Base-by-base conservation (phyloP, 2,329 filamentous ascomycete species). In the Zymoseptoria crescenta region DNA sequence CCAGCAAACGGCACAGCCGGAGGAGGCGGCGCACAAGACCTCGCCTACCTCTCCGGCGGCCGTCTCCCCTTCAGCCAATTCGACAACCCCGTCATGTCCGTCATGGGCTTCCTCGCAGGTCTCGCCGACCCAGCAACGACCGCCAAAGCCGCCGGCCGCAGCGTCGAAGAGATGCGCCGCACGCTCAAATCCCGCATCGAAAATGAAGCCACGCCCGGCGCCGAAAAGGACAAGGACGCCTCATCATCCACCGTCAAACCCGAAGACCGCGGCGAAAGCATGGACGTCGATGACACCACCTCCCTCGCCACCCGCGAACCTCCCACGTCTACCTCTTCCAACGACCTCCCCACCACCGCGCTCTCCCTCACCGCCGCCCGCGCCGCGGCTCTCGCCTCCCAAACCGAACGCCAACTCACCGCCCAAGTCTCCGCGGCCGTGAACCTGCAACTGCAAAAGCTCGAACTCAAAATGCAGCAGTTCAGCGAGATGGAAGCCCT, bases 321-420 rank as follows among this genome's bases (percentile, higher is more conserved):
- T 74, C 67, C 66, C 28, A 13, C 35, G 10, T 69, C 69, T 16
- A n/a, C n/a, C n/a, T n/a, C n/a, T n/a, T 67, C 69, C 7, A 61
- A 70, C 55, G 69, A 73, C 52, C 67, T 73, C 10, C 85, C 91
- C 6, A 92, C 87, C 29, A 87, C 96, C 58, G 91, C 92, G 1
- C 82, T 99, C 54, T 91, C 90, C 19, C 84, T 92, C 8, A 88
- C 93, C 62, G 92, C 92, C 10, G 91, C 90, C 1, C 89, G 94
- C 61, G 85, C 92, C 1, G 88, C 89, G 7, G 94, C 88, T 3
- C 85, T 99, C 35, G 92, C 93, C 28, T 96, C 93, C 2, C 91
- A 97, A 68, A 93, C 97, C 74, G 94, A 99, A 75, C 89, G 95
- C 59, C 91, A 96, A 75, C 94, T 97, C 84, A 96, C 92, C 20